Evolutionary conservation across 2,329 filamentous ascomycete genomes (phyloP).

Genomic region (Ophiostoma angusticollis): DNA sequence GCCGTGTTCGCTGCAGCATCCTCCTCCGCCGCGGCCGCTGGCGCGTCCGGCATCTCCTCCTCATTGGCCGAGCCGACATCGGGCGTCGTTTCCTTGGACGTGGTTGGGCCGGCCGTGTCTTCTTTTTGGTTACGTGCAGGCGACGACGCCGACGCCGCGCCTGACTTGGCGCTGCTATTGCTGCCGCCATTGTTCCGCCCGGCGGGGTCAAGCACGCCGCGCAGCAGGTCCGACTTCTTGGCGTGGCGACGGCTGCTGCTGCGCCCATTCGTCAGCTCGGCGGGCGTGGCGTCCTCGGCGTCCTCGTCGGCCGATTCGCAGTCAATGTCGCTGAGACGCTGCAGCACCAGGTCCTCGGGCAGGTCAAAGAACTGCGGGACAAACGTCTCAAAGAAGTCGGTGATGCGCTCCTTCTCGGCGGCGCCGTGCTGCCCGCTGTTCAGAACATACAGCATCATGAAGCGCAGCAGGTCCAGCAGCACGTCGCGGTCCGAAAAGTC

Average conservation of each 20-base stretch:
- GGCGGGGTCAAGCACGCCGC: constrained; percentile 75
- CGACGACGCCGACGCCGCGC: neutral
- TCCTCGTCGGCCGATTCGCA: constrained; percentile 65
- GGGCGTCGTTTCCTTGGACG: constrained; percentile 85
- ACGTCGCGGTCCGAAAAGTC: constrained; percentile 60
- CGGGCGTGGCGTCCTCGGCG: constrained; percentile 55
- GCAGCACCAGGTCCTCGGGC: constrained; percentile 53
- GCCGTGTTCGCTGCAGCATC: neutral
- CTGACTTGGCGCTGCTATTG: constrained; percentile 49
- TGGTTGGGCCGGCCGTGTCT: constrained; percentile 58
- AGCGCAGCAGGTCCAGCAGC: constrained; percentile 46
- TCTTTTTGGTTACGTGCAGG: constrained; percentile 55
- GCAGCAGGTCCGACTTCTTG: constrained; percentile 69
- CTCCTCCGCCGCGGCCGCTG: constrained; percentile 24
- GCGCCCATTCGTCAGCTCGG: constrained; percentile 57
- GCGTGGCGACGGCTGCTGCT: constrained; percentile 46
- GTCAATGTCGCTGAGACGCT: constrained; percentile 55
- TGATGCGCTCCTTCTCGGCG: constrained; percentile 60
- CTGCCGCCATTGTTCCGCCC: no score
- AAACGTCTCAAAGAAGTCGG: constrained; percentile 65
- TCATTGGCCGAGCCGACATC: constrained; percentile 67
- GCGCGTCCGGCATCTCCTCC: constrained; percentile 56
- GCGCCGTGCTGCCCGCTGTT: constrained; percentile 58
- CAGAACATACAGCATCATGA: constrained; percentile 52
- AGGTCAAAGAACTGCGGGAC: constrained; percentile 66